Base-by-base conservation (phyloP, 1,284 basidiomycete species). In the Cryptococcus sp. region DNA sequence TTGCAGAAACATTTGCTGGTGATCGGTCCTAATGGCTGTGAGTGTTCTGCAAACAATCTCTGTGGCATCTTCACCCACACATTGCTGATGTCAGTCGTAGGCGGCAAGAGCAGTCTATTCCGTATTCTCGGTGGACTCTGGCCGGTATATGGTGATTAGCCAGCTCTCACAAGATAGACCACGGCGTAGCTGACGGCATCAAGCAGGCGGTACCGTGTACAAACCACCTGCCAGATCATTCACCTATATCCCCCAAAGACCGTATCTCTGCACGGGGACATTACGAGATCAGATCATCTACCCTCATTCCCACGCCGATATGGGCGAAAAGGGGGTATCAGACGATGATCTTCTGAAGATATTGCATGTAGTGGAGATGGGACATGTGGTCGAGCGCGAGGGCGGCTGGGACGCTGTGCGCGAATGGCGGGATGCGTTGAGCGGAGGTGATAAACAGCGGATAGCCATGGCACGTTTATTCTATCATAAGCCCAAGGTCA, bases 391-490 rank as follows among this genome's bases (percentile, higher is more conserved):
- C 13, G 90, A 92, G 69, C 85, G 94, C n/a, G 95, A 98, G 78
- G 95, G 95, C 13, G 95, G 95, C 16, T 97, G 93, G 93, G 89
- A 92, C 69, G 82, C 84, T 1, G 84, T 85, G 35, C 84, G 88
- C 55, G 95, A 98, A 70, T 99, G 95, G 95, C 84, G 91, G 61
- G 93, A 96, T 76, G 86, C 91, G 1, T 80, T 99, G 38, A 92
- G 89, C 66, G 94, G 76, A 2, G 82, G 82, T 7, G 83, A 84
- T 70, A 84, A 84, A 72, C 83, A 84, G 73, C 70, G 95, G 77
- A 90, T 99, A 62, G 95, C 95, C 0, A 98, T 96, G 93, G 94
- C 93, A 6, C 82, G 95, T 61, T 78, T 99, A 65, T 99, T 97
- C 79, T 99, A 98, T 79, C 95, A 99, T 77, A 83, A 84, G 64